phyloP scores from a whole-genome alignment of 148 eudicot species.

The Silene latifolia region DNA sequence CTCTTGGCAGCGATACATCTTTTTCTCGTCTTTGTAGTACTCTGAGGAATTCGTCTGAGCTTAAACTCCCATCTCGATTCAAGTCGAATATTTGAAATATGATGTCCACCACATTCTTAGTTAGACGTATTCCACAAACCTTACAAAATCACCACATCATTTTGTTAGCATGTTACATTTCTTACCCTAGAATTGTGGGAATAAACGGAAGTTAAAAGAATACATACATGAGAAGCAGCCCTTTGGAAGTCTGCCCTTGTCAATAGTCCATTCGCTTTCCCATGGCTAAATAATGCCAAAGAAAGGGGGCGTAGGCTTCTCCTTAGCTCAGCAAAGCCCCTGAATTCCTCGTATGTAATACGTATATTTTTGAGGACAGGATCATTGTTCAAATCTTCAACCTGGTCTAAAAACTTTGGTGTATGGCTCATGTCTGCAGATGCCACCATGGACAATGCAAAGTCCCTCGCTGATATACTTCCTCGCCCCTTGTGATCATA shows the following conservation, averaged over 20 bases:
- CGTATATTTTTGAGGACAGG: conserved; percentile 38
- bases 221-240: conserved; percentile 72
- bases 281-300: conserved; percentile 71
- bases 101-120: conserved; percentile 61
- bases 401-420: conserved; percentile 62
- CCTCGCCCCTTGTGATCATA: conserved; percentile 68
- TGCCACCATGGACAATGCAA: conserved; percentile 83
- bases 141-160: conserved; percentile 16
- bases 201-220: background rate
- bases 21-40: conserved; percentile 62
- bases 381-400: conserved; percentile 49
- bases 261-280: conserved; percentile 64
- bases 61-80: conserved; percentile 68
- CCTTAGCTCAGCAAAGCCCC: conserved; percentile 59
- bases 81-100: conserved; percentile 71
- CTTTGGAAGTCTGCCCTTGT: conserved; percentile 74
- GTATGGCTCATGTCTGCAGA: conserved; percentile 76
- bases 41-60: conserved; percentile 75
- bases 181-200: too few relatives aligned
- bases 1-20: conserved; percentile 35
- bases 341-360: conserved; percentile 66
- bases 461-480: conserved; percentile 71
- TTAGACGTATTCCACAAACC: conserved; percentile 78
- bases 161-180: too few relatives aligned
- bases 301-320: conserved; percentile 58